phyloP scores from a whole-genome alignment of 2,329 filamentous ascomycete species.

The Monosporascus sp. region DNA sequence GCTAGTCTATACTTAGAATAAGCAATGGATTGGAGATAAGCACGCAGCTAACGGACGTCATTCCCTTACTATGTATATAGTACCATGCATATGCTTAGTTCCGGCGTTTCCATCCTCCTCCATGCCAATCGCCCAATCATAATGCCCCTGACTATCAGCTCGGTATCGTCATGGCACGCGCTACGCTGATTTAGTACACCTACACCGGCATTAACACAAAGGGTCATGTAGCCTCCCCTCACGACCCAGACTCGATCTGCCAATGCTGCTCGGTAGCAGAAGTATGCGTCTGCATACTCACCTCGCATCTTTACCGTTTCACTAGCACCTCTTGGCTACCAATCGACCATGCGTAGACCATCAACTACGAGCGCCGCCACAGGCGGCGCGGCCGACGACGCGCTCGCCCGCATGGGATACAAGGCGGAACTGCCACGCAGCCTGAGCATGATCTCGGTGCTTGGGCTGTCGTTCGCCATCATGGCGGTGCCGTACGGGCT shows the following conservation, averaged over 20 bases:
- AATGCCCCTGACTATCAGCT: not conserved
- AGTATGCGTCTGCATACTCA: too few relatives aligned
- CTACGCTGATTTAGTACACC: not conserved
- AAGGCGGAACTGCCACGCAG: slow-evolving; percentile 60
- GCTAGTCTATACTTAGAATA: too few relatives aligned
- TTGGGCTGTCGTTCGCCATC: slow-evolving; percentile 66
- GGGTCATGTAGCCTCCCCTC: not conserved
- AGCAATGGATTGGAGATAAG: not conserved
- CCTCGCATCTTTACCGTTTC: too few relatives aligned
- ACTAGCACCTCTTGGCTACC: not conserved
- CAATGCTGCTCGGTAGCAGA: not conserved
- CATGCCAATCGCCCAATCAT: not conserved
- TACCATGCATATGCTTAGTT: not conserved
- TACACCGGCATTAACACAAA: not conserved
- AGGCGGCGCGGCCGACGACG: slow-evolving; percentile 44
- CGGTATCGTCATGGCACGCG: not conserved
- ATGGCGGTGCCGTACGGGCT: slow-evolving; percentile 68
- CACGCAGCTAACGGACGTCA: not conserved
- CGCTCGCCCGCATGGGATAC: slow-evolving; percentile 63
- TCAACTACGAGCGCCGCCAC: not conserved
- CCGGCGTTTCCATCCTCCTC: not conserved
- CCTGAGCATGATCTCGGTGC: slow-evolving; percentile 61
- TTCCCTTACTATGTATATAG: too few relatives aligned
- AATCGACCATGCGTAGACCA: not conserved
- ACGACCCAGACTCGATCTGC: not conserved